Evolutionary conservation across 768 basidiomycete genomes (phyloP).

Genomic region (Strobilomyces confusus): DNA sequence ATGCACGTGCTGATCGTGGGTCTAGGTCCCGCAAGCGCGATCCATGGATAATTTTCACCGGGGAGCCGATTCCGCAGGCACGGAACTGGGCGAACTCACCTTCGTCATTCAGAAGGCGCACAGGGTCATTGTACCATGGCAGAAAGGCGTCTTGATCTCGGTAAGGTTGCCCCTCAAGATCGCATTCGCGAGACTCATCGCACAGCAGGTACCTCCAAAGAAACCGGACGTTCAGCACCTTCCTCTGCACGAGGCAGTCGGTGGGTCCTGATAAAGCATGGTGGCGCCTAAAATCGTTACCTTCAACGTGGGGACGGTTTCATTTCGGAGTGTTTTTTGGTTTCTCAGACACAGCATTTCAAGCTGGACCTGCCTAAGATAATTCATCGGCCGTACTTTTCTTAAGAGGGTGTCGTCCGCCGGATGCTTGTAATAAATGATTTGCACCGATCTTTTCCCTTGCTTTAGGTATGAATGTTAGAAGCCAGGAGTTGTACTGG

Average conservation of each 20-base stretch:
- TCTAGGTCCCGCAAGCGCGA: slow-evolving; percentile 15
- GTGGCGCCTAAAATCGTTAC: background rate
- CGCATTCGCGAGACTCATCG: slow-evolving; percentile 7
- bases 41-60: slow-evolving; percentile 13
- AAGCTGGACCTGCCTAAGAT: slow-evolving; percentile 6
- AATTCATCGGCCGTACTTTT: slow-evolving; percentile 2
- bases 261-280: slow-evolving; percentile 12
- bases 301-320: slow-evolving; percentile 12
- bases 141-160: slow-evolving; percentile 21
- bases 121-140: slow-evolving; percentile 15
- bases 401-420: background rate
- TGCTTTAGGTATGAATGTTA: background rate
- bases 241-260: slow-evolving; percentile 18
- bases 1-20: slow-evolving; percentile 25
- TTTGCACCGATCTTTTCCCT: slow-evolving; percentile 2
- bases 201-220: slow-evolving; percentile 25
- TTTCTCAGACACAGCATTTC: slow-evolving; percentile 4
- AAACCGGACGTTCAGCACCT: slow-evolving; percentile 6
- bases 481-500: background rate
- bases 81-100: slow-evolving; percentile 10
- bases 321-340: background rate
- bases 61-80: slow-evolving; percentile 1
- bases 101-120: slow-evolving; percentile 25
- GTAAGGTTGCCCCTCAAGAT: slow-evolving; percentile 7
- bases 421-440: slow-evolving; percentile 5